Evolutionary conservation across 306 rosid genomes (phyloP).

Genomic region (Quercus glauca): DNA sequence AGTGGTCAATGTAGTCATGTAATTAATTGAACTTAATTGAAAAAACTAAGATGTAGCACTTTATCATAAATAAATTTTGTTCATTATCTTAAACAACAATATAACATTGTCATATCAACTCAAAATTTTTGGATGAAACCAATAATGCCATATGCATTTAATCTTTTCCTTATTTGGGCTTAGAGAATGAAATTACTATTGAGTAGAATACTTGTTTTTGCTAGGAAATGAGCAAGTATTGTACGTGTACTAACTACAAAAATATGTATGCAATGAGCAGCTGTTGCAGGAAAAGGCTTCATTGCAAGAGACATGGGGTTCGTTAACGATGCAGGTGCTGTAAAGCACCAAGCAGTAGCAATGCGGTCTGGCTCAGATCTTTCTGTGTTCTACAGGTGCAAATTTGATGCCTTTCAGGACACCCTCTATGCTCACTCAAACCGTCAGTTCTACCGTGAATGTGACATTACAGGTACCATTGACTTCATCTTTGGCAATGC

Average conservation of each 20-base stretch:
- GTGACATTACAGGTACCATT: constrained; percentile 76
- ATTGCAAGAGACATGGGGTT: constrained; percentile 77
- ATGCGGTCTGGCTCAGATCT: constrained; percentile 74
- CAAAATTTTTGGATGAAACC: too few species aligned
- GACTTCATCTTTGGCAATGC: constrained; percentile 97
- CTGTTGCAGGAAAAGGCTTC: constrained; percentile 77
- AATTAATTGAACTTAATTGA: too few species aligned
- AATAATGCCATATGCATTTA: too few species aligned
- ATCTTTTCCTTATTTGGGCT: too few species aligned
- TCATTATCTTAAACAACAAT: too few species aligned
- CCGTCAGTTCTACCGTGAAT: constrained; percentile 85
- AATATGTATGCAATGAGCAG: constrained; percentile 36
- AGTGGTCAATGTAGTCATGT: too few species aligned
- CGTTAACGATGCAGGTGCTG: constrained; percentile 72
- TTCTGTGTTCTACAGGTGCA: constrained; percentile 65
- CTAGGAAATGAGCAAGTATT: not conserved
- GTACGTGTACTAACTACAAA: not conserved
- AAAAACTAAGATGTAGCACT: too few species aligned
- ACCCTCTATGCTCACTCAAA: constrained; percentile 89
- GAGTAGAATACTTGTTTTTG: not conserved
- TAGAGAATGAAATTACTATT: too few species aligned
- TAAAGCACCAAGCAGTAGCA: constrained; percentile 92
- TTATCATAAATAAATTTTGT: too few species aligned
- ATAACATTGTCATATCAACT: too few species aligned
- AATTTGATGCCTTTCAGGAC: constrained; percentile 74